phyloP scores from a whole-genome alignment of 176 grass and related monocot species.

The Eragrostis curvula region DNA sequence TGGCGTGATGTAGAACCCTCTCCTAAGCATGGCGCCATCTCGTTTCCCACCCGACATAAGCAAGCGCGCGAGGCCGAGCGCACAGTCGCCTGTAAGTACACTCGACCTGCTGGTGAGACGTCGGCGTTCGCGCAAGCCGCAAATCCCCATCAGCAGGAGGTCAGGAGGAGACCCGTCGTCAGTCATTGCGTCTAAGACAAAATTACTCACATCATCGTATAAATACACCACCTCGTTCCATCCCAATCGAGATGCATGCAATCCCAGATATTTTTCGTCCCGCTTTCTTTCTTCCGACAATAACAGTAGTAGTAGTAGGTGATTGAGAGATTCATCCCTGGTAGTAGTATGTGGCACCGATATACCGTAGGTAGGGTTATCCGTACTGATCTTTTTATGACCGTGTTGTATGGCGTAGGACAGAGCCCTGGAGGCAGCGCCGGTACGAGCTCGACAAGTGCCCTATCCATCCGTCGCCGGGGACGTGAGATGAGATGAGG shows the following conservation, averaged over 20 bases:
- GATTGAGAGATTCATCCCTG: no score
- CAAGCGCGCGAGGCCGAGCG: not conserved
- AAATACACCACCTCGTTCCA: not conserved
- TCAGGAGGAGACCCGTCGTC: not conserved
- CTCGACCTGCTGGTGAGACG: conserved; percentile 27
- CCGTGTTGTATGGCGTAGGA: no score
- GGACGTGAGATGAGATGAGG: conserved; percentile 10
- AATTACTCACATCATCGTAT: conserved; percentile 6
- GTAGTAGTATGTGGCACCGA: no score
- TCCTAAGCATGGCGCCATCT: no score
- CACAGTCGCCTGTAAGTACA: no score
- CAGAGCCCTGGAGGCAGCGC: no score
- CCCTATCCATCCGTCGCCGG: not conserved
- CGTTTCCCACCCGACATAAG: conserved; percentile 38
- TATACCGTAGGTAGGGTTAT: no score
- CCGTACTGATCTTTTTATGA: no score
- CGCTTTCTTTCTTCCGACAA: no score
- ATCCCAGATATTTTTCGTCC: no score
- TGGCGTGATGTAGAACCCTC: conserved; percentile 53
- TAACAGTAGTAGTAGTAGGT: no score
- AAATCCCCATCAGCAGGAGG: conserved; percentile 9
- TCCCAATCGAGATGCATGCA: no score
- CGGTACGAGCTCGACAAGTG: conserved; percentile 5
- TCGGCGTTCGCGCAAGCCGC: conserved; percentile 29
- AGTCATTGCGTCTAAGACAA: not conserved